A percentile compares a stretch with the other conserved stretches of the same genome.
These are phyloP conservation scores for Cercospora sesami DNA, from an alignment of 2,329 filamentous ascomycete genomes.

Conservation along the genomic window DNA sequence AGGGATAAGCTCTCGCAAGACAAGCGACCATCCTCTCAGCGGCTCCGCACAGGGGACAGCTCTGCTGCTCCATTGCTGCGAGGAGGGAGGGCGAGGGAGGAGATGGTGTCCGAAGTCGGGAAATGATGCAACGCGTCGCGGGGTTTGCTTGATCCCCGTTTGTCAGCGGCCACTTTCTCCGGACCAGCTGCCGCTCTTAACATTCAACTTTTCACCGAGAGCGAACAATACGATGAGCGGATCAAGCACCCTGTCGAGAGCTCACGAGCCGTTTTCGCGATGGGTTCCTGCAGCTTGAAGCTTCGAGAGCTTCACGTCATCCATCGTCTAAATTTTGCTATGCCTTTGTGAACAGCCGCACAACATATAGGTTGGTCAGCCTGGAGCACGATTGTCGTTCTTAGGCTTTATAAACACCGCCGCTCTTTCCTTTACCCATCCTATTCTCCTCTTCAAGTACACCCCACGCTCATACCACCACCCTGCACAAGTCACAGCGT, in stretches of 20 bases:
- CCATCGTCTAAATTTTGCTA: not conserved
- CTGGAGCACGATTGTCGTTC: not conserved
- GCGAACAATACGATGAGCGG: not conserved
- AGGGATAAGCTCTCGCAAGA: not conserved
- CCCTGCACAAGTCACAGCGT: not conserved
- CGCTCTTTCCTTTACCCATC: not conserved
- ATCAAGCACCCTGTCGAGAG: not conserved
- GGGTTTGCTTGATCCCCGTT: not conserved
- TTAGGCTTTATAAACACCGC: not conserved
- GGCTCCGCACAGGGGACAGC: slow-evolving; percentile 1
- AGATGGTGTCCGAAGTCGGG: not conserved
- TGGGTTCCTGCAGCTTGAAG: not conserved
- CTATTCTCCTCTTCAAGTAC: not conserved
- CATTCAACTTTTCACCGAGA: slow-evolving; percentile 4
- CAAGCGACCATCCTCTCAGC: not conserved
- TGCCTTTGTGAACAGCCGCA: not conserved
- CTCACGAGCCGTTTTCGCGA: not conserved
- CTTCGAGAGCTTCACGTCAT: slow-evolving; percentile 4
- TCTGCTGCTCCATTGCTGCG: not conserved
- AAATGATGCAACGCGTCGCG: slow-evolving; percentile 3
- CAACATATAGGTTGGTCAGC: slow-evolving; percentile 1
- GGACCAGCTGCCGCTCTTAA: not conserved
- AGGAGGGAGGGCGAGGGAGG: not conserved
- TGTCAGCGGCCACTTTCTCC: slow-evolving; percentile 3
- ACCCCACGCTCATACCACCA: not conserved